phyloP scores from a whole-genome alignment of 495 filamentous ascomycete species.

The Penicillium paxilli region DNA sequence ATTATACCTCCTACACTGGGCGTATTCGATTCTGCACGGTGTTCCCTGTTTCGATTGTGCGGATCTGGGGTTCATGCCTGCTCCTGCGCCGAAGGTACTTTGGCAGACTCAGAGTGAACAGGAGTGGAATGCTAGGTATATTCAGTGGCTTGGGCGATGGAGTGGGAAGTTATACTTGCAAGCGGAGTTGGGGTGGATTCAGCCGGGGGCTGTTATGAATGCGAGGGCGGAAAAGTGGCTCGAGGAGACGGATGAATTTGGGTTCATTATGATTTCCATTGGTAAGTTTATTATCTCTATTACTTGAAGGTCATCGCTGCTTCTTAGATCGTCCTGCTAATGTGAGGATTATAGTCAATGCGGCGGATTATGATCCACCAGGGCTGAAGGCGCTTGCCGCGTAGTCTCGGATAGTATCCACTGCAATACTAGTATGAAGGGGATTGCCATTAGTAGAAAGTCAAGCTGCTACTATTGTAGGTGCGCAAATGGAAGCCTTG shows the following conservation, averaged over 20 bases:
- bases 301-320: no score
- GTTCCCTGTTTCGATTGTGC: conserved; percentile 33
- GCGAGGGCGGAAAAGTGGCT: conserved; percentile 32
- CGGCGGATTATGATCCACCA: neutral
- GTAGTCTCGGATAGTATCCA: no score
- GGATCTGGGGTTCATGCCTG: conserved; percentile 36
- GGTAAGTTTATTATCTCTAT: no score
- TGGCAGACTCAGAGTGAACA: conserved; percentile 35
- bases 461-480: no score
- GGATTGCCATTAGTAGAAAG: no score
- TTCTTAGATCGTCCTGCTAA: no score
- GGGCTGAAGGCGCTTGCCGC: neutral
- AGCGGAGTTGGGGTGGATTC: conserved; percentile 32
- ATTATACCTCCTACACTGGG: conserved; percentile 39
- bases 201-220: conserved; percentile 17
- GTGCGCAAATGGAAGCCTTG: no score
- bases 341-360: neutral
- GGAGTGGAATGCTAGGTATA: conserved; percentile 34
- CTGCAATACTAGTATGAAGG: no score
- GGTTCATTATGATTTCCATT: conserved; percentile 35
- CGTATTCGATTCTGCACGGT: conserved; percentile 32
- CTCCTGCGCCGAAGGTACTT: conserved; percentile 34
- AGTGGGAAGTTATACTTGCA: conserved; percentile 30
- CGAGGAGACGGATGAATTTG: conserved; percentile 39
- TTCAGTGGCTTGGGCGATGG: conserved; percentile 36